These are phyloP conservation scores for Chalciporus chontae DNA, from an alignment of 768 basidiomycete genomes.

Conservation along the genomic window DNA sequence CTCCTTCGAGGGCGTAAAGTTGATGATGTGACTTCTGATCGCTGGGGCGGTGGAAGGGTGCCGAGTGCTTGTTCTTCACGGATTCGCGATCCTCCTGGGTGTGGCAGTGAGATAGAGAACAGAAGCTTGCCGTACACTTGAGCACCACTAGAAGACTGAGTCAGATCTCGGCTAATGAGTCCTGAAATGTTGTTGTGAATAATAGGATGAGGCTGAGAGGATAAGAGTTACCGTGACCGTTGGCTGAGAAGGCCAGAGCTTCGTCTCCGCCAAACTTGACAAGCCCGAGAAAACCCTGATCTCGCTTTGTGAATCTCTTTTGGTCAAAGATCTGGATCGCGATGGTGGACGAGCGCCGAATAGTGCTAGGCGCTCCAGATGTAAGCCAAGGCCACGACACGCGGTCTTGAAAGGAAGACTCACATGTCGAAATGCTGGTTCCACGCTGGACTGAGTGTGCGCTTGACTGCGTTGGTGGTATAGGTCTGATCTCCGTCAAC, in stretches of 20 bases:
- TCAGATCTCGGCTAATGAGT: constrained; percentile 64
- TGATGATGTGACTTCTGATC: constrained; percentile 10
- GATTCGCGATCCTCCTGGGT: constrained; percentile 20
- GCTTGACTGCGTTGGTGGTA: constrained; percentile 70
- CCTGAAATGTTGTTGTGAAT: constrained; percentile 36
- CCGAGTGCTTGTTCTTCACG: constrained; percentile 15
- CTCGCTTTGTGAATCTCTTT: constrained; percentile 80
- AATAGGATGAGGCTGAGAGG: not conserved
- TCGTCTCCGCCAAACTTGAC: constrained; percentile 54
- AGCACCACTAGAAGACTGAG: constrained; percentile 21
- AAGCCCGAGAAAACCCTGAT: constrained; percentile 73
- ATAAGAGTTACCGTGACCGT: constrained; percentile 39
- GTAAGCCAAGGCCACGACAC: constrained; percentile 7
- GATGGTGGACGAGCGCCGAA: constrained; percentile 72
- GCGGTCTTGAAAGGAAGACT: constrained; percentile 25
- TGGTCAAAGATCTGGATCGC: constrained; percentile 89
- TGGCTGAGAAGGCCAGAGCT: constrained; percentile 46
- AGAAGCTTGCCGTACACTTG: constrained; percentile 82
- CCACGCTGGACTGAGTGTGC: constrained; percentile 72
- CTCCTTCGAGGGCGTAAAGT: constrained; percentile 20
- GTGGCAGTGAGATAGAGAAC: constrained; percentile 52
- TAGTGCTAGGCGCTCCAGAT: constrained; percentile 40
- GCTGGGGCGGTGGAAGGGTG: constrained; percentile 14
- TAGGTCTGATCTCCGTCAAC: constrained; percentile 82
- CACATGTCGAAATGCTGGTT: constrained; percentile 85